Evolutionary conservation across 257 asterid genomes (phyloP).

Genomic region (Fraxinus americana): DNA sequence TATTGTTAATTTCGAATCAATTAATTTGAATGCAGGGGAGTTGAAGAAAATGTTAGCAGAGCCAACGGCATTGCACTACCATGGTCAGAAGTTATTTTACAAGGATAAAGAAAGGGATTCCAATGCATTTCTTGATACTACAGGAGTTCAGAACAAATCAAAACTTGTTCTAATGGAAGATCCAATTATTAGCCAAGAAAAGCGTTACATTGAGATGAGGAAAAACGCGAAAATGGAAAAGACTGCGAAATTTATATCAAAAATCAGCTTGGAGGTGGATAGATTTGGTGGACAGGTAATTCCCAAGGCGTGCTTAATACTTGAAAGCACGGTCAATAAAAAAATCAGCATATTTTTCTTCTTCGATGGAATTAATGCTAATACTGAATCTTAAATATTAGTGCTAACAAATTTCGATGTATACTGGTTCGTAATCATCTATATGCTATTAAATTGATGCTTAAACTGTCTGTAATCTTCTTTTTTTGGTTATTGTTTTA

Average conservation of each 20-base stretch:
- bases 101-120: slow-evolving; percentile 86
- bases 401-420: too few relatives aligned
- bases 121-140: slow-evolving; percentile 60
- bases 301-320: background rate
- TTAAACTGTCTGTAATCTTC: too few relatives aligned
- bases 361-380: too few relatives aligned
- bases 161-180: slow-evolving; percentile 77
- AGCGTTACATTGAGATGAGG: slow-evolving; percentile 66
- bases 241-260: slow-evolving; percentile 64
- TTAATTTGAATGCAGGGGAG: too few relatives aligned
- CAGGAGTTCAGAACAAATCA: slow-evolving; percentile 82
- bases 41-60: slow-evolving; percentile 30
- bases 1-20: too few relatives aligned
- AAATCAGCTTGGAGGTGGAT: slow-evolving; percentile 76
- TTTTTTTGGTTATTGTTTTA: too few relatives aligned
- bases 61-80: slow-evolving; percentile 82
- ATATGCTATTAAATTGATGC: too few relatives aligned
- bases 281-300: slow-evolving; percentile 70
- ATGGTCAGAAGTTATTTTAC: slow-evolving; percentile 80
- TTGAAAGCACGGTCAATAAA: too few relatives aligned
- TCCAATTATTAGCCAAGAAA: slow-evolving; percentile 75
- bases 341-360: too few relatives aligned
- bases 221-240: slow-evolving; percentile 69
- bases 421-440: too few relatives aligned
- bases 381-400: too few relatives aligned